phyloP scores from a whole-genome alignment of 345 rosid species.

The Carallia brachiata region DNA sequence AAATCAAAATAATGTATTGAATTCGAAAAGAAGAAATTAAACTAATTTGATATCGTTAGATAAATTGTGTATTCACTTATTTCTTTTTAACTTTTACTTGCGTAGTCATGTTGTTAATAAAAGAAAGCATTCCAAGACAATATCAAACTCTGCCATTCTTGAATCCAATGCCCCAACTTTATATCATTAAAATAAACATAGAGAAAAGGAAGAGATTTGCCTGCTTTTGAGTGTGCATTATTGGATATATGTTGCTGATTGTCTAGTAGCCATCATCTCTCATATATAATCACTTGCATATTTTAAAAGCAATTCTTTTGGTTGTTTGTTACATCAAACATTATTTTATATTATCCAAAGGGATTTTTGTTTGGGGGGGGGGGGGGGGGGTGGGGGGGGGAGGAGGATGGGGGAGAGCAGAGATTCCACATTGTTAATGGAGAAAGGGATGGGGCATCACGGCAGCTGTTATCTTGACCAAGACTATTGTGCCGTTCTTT shows the following conservation, averaged over 20 bases:
- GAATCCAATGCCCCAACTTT: slow-evolving; percentile 21
- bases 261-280: slow-evolving; percentile 13
- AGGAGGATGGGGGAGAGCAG: slow-evolving; percentile 72
- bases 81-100: too few relatives aligned
- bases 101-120: not conserved
- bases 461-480: slow-evolving; percentile 45
- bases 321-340: slow-evolving; percentile 14
- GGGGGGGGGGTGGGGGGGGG: slow-evolving; percentile 17
- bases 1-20: too few relatives aligned
- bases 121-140: slow-evolving; percentile 33
- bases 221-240: slow-evolving; percentile 40
- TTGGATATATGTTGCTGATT: slow-evolving; percentile 31
- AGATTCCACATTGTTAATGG: slow-evolving; percentile 60
- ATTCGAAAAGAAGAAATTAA: too few relatives aligned
- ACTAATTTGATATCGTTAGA: too few relatives aligned
- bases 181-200: slow-evolving; percentile 1
- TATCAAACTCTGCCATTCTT: slow-evolving; percentile 2
- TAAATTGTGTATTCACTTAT: too few relatives aligned
- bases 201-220: slow-evolving; percentile 21
- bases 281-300: not conserved
- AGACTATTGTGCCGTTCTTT: slow-evolving; percentile 22
- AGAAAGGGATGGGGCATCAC: slow-evolving; percentile 63
- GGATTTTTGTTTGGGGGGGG: slow-evolving; percentile 2
- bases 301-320: slow-evolving; percentile 9
- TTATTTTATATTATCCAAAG: slow-evolving; percentile 23